These are phyloP conservation scores for Sugiyamaella castrensis DNA, from an alignment of 1,139 yeast species.

Conservation along the genomic window DNA sequence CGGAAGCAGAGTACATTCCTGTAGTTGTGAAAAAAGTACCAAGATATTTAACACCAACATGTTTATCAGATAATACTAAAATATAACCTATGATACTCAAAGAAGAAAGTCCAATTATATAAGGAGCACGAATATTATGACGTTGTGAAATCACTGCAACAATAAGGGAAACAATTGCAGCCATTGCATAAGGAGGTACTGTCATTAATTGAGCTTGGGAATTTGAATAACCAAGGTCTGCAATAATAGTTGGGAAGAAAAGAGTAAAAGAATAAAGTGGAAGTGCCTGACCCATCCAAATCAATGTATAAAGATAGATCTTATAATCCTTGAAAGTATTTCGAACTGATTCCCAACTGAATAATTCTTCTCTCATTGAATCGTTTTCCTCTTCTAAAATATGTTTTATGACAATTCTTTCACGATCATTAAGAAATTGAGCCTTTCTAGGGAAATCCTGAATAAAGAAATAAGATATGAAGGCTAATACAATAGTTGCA, in stretches of 20 bases:
- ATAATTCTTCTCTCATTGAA: conserved; percentile 1
- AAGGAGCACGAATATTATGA: conserved; percentile 38
- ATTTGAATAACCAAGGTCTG: conserved; percentile 32
- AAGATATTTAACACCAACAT: conserved; percentile 31
- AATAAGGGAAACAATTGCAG: conserved; percentile 35
- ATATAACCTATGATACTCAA: conserved; percentile 39
- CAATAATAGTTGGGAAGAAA: conserved; percentile 38
- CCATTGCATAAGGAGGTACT: conserved; percentile 40
- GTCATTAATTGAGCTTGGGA: conserved; percentile 33
- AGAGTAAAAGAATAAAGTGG: conserved; percentile 29
- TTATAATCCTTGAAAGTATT: conserved; percentile 36
- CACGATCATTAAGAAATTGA: conserved; percentile 48
- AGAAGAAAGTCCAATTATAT: conserved; percentile 32
- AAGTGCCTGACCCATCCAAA: conserved; percentile 21
- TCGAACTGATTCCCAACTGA: conserved; percentile 27
- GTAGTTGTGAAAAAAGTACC: conserved; percentile 39
- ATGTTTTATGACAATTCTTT: conserved; percentile 44
- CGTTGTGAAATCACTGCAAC: conserved; percentile 38
- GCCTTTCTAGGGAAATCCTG: conserved; percentile 51
- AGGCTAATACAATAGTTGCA: conserved; percentile 49
- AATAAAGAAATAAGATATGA: conserved; percentile 46
- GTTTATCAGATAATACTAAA: conserved; percentile 29
- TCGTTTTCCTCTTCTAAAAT: conserved; percentile 11
- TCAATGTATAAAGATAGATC: conserved; percentile 25
- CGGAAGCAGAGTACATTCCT: conserved; percentile 41